Conservation (phyloP, 2,329 filamentous ascomycete genomes). For the Penicillium brasilianum region DNA sequence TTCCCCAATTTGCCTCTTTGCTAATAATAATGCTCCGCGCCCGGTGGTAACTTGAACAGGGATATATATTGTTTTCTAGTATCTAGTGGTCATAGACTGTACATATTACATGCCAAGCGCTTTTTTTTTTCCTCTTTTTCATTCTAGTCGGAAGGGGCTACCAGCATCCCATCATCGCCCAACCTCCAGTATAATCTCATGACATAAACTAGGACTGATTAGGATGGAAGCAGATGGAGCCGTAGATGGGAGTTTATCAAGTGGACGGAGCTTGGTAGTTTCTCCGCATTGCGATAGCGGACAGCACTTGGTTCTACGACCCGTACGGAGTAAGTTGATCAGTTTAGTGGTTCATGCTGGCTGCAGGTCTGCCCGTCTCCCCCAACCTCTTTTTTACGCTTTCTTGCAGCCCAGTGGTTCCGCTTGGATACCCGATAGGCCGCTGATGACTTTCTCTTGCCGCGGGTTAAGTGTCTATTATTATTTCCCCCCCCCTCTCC, state of each 20-base stretch:
- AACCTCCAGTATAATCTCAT: not conserved
- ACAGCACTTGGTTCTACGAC: not conserved
- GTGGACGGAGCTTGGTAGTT: not conserved
- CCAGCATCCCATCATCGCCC: no score
- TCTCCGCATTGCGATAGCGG: not conserved
- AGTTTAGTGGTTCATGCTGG: not conserved
- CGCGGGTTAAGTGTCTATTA: not conserved
- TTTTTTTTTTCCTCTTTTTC: no score
- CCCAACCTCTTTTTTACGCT: not conserved
- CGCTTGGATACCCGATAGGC: not conserved
- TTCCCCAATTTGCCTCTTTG: not conserved
- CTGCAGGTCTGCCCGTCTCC: slow-evolving; percentile 1
- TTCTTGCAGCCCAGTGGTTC: not conserved
- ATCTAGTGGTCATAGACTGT: no score
- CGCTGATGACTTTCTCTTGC: not conserved
- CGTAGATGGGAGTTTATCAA: not conserved
- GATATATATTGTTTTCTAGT: not conserved
- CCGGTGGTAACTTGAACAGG: not conserved
- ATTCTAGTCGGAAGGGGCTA: not conserved
- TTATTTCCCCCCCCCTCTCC: not conserved
- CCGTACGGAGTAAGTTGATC: no score
- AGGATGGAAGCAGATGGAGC: not conserved
- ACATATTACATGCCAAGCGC: no score
- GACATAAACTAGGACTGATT: not conserved
- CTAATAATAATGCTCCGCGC: not conserved